Percentiles rank a stretch among this genome's conserved stretches.
These are phyloP conservation scores for Globisporangium rhizosaccharum DNA, from an alignment of 352 stramenopile species.

Conservation along the genomic window DNA sequence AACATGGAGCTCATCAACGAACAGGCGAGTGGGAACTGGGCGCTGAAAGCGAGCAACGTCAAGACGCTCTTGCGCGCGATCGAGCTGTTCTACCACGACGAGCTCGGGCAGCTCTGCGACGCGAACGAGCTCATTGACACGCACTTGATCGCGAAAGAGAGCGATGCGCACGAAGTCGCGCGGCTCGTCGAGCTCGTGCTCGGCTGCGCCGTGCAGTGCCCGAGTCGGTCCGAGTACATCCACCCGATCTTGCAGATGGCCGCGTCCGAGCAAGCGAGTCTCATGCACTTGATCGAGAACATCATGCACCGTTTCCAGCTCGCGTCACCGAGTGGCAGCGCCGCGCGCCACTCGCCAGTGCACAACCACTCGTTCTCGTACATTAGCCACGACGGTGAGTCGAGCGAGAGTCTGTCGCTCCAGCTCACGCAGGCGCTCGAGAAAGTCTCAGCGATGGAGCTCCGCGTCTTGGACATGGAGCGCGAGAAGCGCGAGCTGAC, in stretches of 20 bases:
- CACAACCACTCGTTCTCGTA: conserved; percentile 55
- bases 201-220: conserved; percentile 74
- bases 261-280: conserved; percentile 63
- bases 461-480: conserved; percentile 73
- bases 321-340: conserved; percentile 29
- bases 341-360: conserved; percentile 16
- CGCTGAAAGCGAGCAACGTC: conserved; percentile 74
- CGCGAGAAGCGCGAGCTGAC: conserved; percentile 71
- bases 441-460: conserved; percentile 61
- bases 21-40: conserved; percentile 58
- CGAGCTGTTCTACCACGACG: conserved; percentile 79
- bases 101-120: conserved; percentile 69
- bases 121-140: conserved; percentile 65
- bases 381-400: conserved; percentile 35
- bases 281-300: conserved; percentile 84
- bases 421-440: conserved; percentile 65
- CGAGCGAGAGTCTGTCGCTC: conserved; percentile 36
- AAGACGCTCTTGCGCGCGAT: conserved; percentile 71
- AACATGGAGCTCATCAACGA: conserved; percentile 73
- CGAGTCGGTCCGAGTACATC: conserved; percentile 79
- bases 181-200: conserved; percentile 73
- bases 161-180: conserved; percentile 55
- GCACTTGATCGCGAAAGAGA: conserved; percentile 63
- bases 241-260: conserved; percentile 83
- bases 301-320: conserved; percentile 77